Base-by-base conservation (phyloP, 2,329 filamentous ascomycete genomes). In the Chrysosporium keratinophilum region DNA sequence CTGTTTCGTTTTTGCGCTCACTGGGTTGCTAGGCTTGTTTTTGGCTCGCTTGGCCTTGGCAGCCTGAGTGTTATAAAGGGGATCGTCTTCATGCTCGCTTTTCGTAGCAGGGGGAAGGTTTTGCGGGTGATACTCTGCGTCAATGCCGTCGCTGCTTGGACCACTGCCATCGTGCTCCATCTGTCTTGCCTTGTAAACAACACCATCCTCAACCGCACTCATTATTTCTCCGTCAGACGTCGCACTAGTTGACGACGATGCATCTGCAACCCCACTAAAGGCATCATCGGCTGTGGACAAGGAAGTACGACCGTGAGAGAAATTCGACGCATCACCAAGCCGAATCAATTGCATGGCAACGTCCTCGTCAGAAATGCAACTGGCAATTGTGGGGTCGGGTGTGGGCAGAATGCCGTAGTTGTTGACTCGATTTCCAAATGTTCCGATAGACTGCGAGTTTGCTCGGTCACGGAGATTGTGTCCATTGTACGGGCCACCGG, bases 331-430 rank as follows among this genome's bases (percentile, higher is more conserved):
- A 67, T 96, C 90, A 44, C 93, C 90, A 52, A 98, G 80, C 62
- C 91, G 86, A 84, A 98, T 97, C 64, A 98, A 77, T 72, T 97
- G 93, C 66, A 96, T 84, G 54, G 93, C 93, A 58, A 97, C 93
- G 71, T 98, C 93, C 70, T 98, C 93, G 67, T 98, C 93, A 12
- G 91, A 97, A 69, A 98, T 91, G 69, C 88, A 94, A 71, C 91
- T 97, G 52, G 88, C 88, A 62, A 97, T 87, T 11, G 93, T 98
- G n/a, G 91, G 91, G 63, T 97, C 93, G 23, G 93, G 93, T 1
- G 93, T 98, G 17, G 90, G 90, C 59, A 96, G 76, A 61, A 94
- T 80, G 52, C 83, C 82, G 58, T 76, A 67, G 48, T 67, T 71
- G 50, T 67, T 64, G 41, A 61, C 62, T 39, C 65, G 67, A 54